Evolutionary conservation across 2,329 filamentous ascomycete genomes (phyloP).

Genomic region (Microascus cirrosus): DNA sequence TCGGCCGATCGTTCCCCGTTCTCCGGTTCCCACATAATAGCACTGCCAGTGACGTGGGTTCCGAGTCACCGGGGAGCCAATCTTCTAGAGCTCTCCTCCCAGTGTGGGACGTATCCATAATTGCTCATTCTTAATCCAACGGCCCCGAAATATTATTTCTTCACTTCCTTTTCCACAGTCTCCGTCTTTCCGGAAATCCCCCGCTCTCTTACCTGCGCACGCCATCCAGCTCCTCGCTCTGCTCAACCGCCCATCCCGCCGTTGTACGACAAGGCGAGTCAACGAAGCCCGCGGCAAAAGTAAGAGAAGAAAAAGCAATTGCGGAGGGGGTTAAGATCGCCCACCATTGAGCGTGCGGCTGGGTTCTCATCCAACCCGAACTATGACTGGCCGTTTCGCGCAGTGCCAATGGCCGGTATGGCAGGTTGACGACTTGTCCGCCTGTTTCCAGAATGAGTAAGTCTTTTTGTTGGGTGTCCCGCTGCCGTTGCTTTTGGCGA

Average conservation of each 20-base stretch:
- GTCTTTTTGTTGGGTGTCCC: slow-evolving; percentile 18
- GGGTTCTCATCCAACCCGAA: not conserved
- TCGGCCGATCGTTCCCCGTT: not conserved
- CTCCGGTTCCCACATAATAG: not conserved
- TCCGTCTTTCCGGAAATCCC: slow-evolving; percentile 5
- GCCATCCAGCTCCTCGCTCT: not conserved
- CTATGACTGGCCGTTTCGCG: slow-evolving; percentile 25
- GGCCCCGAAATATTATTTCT: not conserved
- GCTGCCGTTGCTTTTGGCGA: not conserved
- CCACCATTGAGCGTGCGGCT: slow-evolving; percentile 1
- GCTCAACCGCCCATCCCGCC: not conserved
- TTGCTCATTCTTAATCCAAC: slow-evolving; percentile 1
- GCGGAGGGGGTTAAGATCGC: not conserved
- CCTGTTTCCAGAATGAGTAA: slow-evolving; percentile 57
- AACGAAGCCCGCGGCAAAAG: not conserved
- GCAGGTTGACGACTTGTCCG: slow-evolving; percentile 51
- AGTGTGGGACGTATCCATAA: not conserved
- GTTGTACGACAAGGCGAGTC: not conserved
- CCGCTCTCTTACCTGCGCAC: slow-evolving; percentile 6
- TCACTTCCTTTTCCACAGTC: slow-evolving; percentile 3
- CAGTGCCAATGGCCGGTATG: slow-evolving; percentile 48
- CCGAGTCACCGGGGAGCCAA: not conserved
- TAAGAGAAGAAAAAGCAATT: not conserved
- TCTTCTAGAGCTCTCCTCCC: not conserved
- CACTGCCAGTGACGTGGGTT: not conserved